Evolutionary conservation across 192 early-diverging fungal species (phyloP), one percentile per base, ranked within the genome.

Genomic region (Rhizophagus prolifer): DNA sequence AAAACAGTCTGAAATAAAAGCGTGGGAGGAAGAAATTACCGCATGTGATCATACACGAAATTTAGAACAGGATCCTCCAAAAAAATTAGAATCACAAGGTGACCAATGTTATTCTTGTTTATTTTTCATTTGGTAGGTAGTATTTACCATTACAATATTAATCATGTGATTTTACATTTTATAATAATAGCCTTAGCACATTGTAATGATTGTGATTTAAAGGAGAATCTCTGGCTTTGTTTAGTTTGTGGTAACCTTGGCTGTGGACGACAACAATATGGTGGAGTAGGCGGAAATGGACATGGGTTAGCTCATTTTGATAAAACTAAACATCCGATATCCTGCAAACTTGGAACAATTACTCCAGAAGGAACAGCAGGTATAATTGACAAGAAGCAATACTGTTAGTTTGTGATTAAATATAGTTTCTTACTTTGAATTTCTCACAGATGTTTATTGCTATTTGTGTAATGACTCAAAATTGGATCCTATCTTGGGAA

Each of bases 161-260:
- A 66, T 10, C 19, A 13, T 74, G 82, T 85, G 7, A 54, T 28
- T 76, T 66, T 21, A 21, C 47, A 25, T 59, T 65, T 36, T 25
- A 50, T 36, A 59, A 44, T 44, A 38, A 41, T 61, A 85, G 83
- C 81, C 21, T 83, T 92, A 23, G 91, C 93, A 2, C 93, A 94
- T 78, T 96, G 94, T 79, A 84, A 79, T 59, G 76, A 87, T 25
- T 99, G 97, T 80, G 95, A 96, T 1, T 86, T 97, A 41, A 91
- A 86, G 7, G 92, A 95, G 61, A 99, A 99, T 78, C 84, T 99
- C 50, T 99, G 97, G 97, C 85, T 99, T 58, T 99, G 97, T 74
- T 81, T 99, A 38, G 86, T 88, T 1, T 99, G 97, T 77, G 97
- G 97, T 19, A 93, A 93, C 62, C 86, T 97, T 30, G 96, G 95